These are phyloP conservation scores for Backusella sp. DNA, from an alignment of 192 early-diverging fungal genomes.

Conservation along the genomic window DNA sequence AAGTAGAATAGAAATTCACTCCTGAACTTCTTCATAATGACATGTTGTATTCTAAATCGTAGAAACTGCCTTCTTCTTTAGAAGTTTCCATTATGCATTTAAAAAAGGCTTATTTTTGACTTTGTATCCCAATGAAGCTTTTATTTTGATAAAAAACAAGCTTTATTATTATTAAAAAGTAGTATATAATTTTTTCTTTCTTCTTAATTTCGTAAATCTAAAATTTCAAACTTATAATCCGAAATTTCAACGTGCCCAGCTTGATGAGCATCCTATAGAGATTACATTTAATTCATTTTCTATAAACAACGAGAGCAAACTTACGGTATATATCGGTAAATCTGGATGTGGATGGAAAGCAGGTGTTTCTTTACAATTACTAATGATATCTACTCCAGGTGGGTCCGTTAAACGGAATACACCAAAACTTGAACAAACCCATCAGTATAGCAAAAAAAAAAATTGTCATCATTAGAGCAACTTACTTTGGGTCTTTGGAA, in stretches of 20 bases:
- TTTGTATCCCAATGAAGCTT: too few species aligned
- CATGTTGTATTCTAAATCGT: too few species aligned
- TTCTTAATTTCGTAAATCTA: conserved; percentile 22
- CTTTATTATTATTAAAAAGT: background rate
- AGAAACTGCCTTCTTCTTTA: too few species aligned
- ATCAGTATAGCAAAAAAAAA: too few species aligned
- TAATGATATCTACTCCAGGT: conserved; percentile 75
- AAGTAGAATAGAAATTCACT: too few species aligned
- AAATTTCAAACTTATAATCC: conserved; percentile 18
- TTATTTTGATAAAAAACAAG: too few species aligned
- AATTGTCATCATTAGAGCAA: background rate
- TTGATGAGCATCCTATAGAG: conserved; percentile 25
- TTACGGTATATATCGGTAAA: conserved; percentile 53
- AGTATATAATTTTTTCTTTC: background rate
- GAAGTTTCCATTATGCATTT: too few species aligned
- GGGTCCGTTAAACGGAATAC: conserved; percentile 88
- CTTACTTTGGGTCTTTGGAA: conserved; percentile 59
- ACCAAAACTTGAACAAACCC: conserved; percentile 54
- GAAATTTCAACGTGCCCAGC: conserved; percentile 23
- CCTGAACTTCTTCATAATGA: too few species aligned
- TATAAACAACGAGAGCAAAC: background rate
- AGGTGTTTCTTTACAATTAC: conserved; percentile 62
- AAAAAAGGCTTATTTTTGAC: too few species aligned
- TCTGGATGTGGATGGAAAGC: conserved; percentile 85
- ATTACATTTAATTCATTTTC: background rate